Conservation (phyloP, 1,139 yeast species). For the Yarrowia galli region DNA sequence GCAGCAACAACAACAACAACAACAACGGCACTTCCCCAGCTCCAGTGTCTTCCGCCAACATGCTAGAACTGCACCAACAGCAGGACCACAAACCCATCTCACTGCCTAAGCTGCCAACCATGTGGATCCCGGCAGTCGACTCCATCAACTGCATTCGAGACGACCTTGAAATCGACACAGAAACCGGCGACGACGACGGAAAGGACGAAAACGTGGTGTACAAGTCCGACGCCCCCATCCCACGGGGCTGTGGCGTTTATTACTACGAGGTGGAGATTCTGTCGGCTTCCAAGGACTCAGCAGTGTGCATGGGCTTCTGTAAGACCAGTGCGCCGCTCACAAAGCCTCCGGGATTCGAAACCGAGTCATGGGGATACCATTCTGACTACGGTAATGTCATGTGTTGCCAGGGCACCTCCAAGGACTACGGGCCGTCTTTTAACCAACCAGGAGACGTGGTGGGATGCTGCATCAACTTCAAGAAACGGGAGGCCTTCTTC, state of each 20-base stretch:
- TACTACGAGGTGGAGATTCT: conserved; percentile 63
- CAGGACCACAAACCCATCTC: conserved; percentile 29
- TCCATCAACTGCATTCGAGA: conserved; percentile 22
- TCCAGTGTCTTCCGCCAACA: conserved; percentile 37
- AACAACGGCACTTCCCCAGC: conserved; percentile 23
- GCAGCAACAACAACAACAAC: neutral
- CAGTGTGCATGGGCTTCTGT: conserved; percentile 51
- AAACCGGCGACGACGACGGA: conserved; percentile 23
- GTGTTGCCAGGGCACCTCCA: conserved; percentile 54
- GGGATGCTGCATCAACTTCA: conserved; percentile 85
- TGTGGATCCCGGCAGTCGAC: conserved; percentile 32
- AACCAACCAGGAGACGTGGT: conserved; percentile 64
- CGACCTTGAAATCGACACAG: conserved; percentile 38
- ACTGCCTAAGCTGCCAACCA: conserved; percentile 33
- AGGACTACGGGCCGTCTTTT: conserved; percentile 57
- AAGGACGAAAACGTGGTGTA: conserved; percentile 45
- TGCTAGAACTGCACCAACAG: conserved; percentile 31
- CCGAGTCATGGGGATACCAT: conserved; percentile 63
- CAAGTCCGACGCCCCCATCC: conserved; percentile 56
- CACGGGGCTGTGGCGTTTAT: conserved; percentile 59
- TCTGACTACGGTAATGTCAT: conserved; percentile 64
- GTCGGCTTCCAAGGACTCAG: conserved; percentile 41
- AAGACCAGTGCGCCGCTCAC: conserved; percentile 47
- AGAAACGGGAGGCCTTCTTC: conserved; percentile 68
- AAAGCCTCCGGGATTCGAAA: conserved; percentile 58